Conservation (phyloP, 1,139 yeast genomes). For the Yamadazyma siamensis region DNA sequence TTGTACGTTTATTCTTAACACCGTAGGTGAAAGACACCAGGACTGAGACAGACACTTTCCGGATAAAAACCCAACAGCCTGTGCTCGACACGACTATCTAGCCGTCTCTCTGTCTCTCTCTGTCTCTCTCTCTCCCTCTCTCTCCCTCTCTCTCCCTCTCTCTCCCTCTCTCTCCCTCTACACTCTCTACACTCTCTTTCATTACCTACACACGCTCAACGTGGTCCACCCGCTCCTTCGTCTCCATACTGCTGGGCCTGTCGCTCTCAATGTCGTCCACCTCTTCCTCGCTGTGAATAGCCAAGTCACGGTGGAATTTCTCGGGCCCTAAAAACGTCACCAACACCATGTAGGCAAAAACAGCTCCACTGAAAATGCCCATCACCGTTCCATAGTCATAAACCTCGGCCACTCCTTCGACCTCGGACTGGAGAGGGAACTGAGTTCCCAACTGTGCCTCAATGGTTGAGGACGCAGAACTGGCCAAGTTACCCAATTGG, state of each 20-base stretch:
- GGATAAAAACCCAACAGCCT: no score
- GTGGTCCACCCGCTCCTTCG: constrained; percentile 4
- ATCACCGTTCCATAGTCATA: constrained; percentile 37
- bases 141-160: no score
- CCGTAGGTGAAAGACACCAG: no score
- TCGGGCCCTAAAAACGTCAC: constrained; percentile 33
- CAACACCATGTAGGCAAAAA: constrained; percentile 27
- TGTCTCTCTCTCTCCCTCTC: no score
- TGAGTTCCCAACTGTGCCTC: constrained; percentile 31
- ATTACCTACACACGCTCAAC: constrained; percentile 1
- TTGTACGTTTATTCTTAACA: no score
- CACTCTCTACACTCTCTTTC: no score
- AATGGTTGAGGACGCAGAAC: constrained; percentile 36
- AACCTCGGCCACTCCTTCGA: constrained; percentile 18
- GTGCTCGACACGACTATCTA: no score
- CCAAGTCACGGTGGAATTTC: constrained; percentile 21
- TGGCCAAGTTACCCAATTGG: constrained; percentile 38
- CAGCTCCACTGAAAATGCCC: constrained; percentile 38
- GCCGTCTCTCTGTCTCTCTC: no score
- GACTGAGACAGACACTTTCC: no score
- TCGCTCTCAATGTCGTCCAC: not conserved
- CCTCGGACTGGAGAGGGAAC: constrained; percentile 21
- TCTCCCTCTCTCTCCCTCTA: no score
- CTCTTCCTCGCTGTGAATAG: constrained; percentile 1
- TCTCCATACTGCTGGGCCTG: not conserved